These are phyloP conservation scores for Warburgia ugandensis DNA, from an alignment of 164 flowering plant species.

Conservation along the genomic window DNA sequence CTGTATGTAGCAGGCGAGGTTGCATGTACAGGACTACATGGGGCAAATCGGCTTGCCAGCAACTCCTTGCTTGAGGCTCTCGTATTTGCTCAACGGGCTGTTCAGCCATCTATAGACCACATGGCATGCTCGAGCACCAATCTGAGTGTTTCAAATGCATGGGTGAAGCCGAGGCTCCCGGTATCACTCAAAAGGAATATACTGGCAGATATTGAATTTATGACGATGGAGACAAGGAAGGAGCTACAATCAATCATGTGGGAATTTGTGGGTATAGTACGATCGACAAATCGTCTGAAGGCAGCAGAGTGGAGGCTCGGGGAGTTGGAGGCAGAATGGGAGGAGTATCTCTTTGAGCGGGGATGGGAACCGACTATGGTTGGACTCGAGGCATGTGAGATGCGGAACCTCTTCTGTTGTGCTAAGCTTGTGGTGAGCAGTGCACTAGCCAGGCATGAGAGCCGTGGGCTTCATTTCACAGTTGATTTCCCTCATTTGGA, in stretches of 20 bases:
- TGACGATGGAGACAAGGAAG: conserved; percentile 49
- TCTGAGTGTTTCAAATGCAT: conserved; percentile 27
- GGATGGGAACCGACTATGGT: conserved; percentile 92
- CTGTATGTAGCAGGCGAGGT: conserved; percentile 97
- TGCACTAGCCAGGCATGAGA: conserved; percentile 86
- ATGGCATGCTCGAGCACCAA: conserved; percentile 30
- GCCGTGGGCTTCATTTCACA: conserved; percentile 94
- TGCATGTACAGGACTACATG: conserved; percentile 97
- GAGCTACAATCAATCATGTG: conserved; percentile 81
- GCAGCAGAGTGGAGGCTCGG: conserved; percentile 62
- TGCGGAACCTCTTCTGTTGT: conserved; percentile 92
- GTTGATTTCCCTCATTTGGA: conserved; percentile 74
- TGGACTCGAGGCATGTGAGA: conserved; percentile 77
- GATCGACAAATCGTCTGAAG: conserved; percentile 64
- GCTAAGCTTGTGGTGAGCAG: conserved; percentile 89
- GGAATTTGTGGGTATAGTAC: conserved; percentile 81
- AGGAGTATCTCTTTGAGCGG: conserved; percentile 50
- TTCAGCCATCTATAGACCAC: conserved; percentile 75
- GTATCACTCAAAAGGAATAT: conserved; percentile 29
- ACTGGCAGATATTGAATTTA: conserved; percentile 26
- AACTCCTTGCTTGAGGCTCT: conserved; percentile 94
- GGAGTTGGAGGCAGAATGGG: conserved; percentile 78
- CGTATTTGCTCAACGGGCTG: conserved; percentile 88
- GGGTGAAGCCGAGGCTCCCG: conserved; percentile 61
- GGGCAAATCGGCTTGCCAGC: conserved; percentile 97